Evolutionary conservation across 2,329 filamentous ascomycete species (phyloP).

Genomic region (Aspergillus floridensis): DNA sequence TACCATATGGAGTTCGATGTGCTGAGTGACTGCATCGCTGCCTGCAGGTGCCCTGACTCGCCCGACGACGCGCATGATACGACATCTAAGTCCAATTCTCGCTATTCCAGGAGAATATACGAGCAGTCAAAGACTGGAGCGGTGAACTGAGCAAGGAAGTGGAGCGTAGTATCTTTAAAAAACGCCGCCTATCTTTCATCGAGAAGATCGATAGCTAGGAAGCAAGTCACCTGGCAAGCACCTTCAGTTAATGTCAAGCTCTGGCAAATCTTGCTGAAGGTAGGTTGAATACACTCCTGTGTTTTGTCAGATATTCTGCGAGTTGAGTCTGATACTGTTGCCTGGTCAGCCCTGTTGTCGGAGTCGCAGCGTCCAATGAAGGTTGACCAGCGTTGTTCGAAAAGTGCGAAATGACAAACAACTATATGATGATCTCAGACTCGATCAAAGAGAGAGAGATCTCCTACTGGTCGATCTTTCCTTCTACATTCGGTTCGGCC

Average conservation of each 20-base stretch:
- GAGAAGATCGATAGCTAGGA: conserved; percentile 9
- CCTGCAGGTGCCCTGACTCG: conserved; percentile 29
- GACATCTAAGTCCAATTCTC: conserved; percentile 11
- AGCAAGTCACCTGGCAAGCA: neutral
- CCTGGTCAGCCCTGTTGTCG: neutral
- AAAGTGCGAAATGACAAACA: neutral
- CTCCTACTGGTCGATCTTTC: neutral
- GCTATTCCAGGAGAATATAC: conserved; percentile 8
- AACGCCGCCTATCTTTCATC: conserved; percentile 17
- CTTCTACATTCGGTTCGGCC: neutral
- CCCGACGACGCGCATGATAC: conserved; percentile 21
- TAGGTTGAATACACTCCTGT: neutral
- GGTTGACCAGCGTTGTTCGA: neutral
- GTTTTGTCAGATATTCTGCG: neutral
- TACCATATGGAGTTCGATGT: conserved; percentile 21
- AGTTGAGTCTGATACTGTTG: neutral
- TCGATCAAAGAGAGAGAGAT: neutral
- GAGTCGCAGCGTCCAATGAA: neutral
- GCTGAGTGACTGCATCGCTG: conserved; percentile 18
- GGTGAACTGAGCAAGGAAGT: conserved; percentile 24
- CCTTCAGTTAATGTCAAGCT: neutral
- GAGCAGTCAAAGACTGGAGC: conserved; percentile 17
- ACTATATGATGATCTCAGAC: neutral
- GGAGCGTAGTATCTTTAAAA: conserved; percentile 18
- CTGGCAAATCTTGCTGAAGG: neutral